phyloP scores from a whole-genome alignment of 805 yeast species.

The Pichia cephalocereana region DNA sequence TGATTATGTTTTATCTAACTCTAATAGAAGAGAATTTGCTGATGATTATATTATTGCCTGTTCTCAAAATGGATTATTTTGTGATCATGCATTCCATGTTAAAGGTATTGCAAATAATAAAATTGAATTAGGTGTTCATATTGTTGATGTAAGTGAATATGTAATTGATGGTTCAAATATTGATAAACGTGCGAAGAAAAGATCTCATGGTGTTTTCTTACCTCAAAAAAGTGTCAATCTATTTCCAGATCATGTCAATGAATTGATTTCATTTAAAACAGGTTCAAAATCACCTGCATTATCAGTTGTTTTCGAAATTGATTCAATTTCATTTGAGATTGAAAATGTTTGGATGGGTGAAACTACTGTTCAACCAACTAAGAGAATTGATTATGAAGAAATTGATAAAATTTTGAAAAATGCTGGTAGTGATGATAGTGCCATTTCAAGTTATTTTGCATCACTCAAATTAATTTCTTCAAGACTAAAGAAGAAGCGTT shows the following conservation, averaged over 20 bases:
- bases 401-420: constrained; percentile 42
- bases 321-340: constrained; percentile 60
- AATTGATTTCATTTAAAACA: constrained; percentile 50
- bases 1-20: constrained; percentile 24
- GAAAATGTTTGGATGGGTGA: constrained; percentile 73
- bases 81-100: constrained; percentile 81
- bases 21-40: constrained; percentile 42
- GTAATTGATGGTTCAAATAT: constrained; percentile 64
- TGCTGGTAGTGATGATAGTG: constrained; percentile 33
- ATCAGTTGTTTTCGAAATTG: constrained; percentile 74
- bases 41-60: constrained; percentile 58
- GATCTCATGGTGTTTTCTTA: constrained; percentile 81
- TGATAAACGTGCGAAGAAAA: constrained; percentile 83
- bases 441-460: constrained; percentile 50
- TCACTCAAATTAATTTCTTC: constrained; percentile 57
- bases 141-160: constrained; percentile 67
- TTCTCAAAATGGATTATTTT: constrained; percentile 44
- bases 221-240: constrained; percentile 67
- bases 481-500: constrained; percentile 62
- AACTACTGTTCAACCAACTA: constrained; percentile 57
- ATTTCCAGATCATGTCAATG: constrained; percentile 58
- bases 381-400: constrained; percentile 42
- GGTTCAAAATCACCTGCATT: constrained; percentile 56
- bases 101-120: constrained; percentile 48
- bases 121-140: constrained; percentile 79